phyloP scores from a whole-genome alignment of 306 rosid species.

The Betula pendula region DNA sequence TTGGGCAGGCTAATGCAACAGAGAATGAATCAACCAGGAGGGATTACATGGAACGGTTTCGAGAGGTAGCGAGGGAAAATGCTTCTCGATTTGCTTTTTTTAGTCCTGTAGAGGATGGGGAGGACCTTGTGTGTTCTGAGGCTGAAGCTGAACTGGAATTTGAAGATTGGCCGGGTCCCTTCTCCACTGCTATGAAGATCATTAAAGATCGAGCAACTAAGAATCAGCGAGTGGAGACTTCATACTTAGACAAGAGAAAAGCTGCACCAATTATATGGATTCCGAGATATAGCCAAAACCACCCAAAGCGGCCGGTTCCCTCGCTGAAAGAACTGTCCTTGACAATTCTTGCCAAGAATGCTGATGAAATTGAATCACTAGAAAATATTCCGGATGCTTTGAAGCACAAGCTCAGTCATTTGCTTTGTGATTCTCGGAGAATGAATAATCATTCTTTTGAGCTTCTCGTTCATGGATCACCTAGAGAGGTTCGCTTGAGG shows the following conservation, averaged over 20 bases:
- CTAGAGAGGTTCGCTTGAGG: slow-evolving; percentile 60
- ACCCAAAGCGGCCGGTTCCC: slow-evolving; percentile 36
- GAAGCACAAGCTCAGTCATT: slow-evolving; percentile 54
- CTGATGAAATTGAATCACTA: slow-evolving; percentile 66
- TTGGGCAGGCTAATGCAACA: background rate
- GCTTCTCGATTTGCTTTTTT: slow-evolving; percentile 55
- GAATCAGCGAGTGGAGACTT: slow-evolving; percentile 4
- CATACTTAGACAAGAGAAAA: slow-evolving; percentile 5
- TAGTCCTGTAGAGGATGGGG: slow-evolving; percentile 25
- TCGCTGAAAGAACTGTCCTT: slow-evolving; percentile 60
- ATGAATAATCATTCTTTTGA: slow-evolving; percentile 46
- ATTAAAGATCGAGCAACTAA: slow-evolving; percentile 46
- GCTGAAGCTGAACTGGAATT: slow-evolving; percentile 33
- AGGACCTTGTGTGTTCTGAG: slow-evolving; percentile 13
- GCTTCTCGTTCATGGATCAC: slow-evolving; percentile 63
- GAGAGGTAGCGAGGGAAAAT: slow-evolving; percentile 55
- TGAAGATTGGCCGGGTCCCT: slow-evolving; percentile 60
- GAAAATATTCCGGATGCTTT: slow-evolving; percentile 59
- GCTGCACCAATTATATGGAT: slow-evolving; percentile 38
- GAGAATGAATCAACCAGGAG: slow-evolving; percentile 29
- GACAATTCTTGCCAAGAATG: slow-evolving; percentile 50
- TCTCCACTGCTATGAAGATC: slow-evolving; percentile 54
- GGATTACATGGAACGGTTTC: slow-evolving; percentile 40
- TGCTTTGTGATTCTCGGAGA: slow-evolving; percentile 70
- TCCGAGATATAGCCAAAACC: slow-evolving; percentile 21